phyloP scores from a whole-genome alignment of 2,329 filamentous ascomycete genomes.

The Pyrenochaeta sp. region DNA sequence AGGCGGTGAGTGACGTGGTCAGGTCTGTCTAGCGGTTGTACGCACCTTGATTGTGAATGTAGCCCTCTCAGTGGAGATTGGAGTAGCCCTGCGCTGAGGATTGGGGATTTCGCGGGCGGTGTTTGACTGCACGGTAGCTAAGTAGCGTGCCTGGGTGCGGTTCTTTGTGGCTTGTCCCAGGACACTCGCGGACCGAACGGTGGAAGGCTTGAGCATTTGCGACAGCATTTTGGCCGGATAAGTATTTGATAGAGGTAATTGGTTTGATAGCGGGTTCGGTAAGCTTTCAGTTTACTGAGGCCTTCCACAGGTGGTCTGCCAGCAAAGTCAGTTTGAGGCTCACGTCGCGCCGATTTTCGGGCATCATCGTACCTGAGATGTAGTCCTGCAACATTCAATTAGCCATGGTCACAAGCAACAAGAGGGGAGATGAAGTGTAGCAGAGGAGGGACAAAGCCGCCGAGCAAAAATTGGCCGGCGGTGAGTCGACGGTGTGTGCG shows the following conservation, averaged over 20 bases:
- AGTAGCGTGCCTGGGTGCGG: slow-evolving; percentile 58
- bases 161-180: slow-evolving; percentile 58
- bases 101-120: slow-evolving; percentile 73
- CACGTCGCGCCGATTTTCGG: slow-evolving; percentile 20
- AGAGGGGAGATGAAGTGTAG: slow-evolving; percentile 6
- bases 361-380: slow-evolving; percentile 64
- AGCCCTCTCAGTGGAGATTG: slow-evolving; percentile 77
- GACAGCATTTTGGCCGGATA: slow-evolving; percentile 60
- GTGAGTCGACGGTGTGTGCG: slow-evolving; percentile 41
- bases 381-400: slow-evolving; percentile 62
- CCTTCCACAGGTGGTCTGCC: slow-evolving; percentile 73
- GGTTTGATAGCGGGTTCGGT: slow-evolving; percentile 23
- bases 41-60: slow-evolving; percentile 92
- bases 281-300: slow-evolving; percentile 66
- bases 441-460: slow-evolving; percentile 12
- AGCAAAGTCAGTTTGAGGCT: slow-evolving; percentile 33
- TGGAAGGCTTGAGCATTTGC: slow-evolving; percentile 62
- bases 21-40: slow-evolving; percentile 17
- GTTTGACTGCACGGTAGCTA: slow-evolving; percentile 74
- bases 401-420: slow-evolving; percentile 37
- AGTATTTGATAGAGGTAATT: slow-evolving; percentile 19
- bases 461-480: slow-evolving; percentile 13
- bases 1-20: slow-evolving; percentile 42
- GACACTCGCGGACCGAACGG: slow-evolving; percentile 52
- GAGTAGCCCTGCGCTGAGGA: slow-evolving; percentile 67